Conservation (phyloP, 192 early-diverging fungal genomes). For the Coemansia sp. region DNA sequence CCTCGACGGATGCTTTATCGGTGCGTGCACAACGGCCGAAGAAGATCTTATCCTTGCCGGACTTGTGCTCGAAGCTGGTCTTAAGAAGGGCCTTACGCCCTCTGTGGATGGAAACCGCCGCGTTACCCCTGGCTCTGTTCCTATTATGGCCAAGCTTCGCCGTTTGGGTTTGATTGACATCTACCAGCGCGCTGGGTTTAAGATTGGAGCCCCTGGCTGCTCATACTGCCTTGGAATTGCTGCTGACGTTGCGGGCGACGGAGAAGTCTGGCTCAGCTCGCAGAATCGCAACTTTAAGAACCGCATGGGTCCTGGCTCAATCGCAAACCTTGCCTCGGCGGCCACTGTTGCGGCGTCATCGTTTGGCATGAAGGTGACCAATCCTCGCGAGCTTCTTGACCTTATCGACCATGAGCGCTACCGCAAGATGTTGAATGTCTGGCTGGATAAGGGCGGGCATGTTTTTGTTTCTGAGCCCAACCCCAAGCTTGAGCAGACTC, state of each 20-base stretch:
- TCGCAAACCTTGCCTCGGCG: slow-evolving; percentile 75
- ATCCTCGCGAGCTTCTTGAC: slow-evolving; percentile 68
- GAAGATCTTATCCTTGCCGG: slow-evolving; percentile 78
- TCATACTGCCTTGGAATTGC: slow-evolving; percentile 80
- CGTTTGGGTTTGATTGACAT: slow-evolving; percentile 69
- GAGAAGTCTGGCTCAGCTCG: slow-evolving; percentile 79
- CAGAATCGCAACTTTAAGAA: slow-evolving; percentile 87
- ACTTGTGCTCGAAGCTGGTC: slow-evolving; percentile 70
- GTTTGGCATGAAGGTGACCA: slow-evolving; percentile 70
- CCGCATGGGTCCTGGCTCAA: slow-evolving; percentile 79
- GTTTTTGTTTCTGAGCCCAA: slow-evolving; percentile 66
- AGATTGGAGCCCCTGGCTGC: slow-evolving; percentile 74
- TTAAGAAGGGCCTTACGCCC: slow-evolving; percentile 68
- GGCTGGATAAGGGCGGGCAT: slow-evolving; percentile 62
- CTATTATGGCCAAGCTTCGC: slow-evolving; percentile 75
- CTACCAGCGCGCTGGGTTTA: slow-evolving; percentile 75
- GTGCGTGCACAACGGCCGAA: slow-evolving; percentile 81
- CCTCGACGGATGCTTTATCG: slow-evolving; percentile 78
- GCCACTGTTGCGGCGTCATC: slow-evolving; percentile 78
- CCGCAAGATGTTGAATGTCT: slow-evolving; percentile 63
- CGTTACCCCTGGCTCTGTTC: slow-evolving; percentile 75
- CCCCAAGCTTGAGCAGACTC: slow-evolving; percentile 55
- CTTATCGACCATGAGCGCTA: slow-evolving; percentile 63
- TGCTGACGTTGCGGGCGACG: slow-evolving; percentile 73
- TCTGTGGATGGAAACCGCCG: slow-evolving; percentile 63